Base-by-base conservation (phyloP, 2,329 filamentous ascomycete species). In the Pestalotiopsis sp. region DNA sequence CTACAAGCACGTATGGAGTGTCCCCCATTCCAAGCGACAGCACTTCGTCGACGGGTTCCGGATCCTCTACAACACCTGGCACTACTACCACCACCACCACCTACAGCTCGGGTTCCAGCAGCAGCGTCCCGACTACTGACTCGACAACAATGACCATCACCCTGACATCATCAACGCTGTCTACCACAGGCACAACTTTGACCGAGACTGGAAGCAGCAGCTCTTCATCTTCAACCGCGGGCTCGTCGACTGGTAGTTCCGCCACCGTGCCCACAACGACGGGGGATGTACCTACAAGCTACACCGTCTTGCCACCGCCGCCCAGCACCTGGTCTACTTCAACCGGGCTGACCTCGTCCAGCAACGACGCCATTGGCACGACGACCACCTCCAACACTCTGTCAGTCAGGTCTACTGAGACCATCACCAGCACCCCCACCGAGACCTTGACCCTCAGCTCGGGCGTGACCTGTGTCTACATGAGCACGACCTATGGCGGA, bases 31-130 rank as follows among this genome's bases (percentile, higher is more conserved):
- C 58, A n/a, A 27, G 45, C 17, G 14, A n/a, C 4, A 52, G 14
- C n/a, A 52, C 45, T 56, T 56, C 49, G 9, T 36, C 27, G 13
- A 59, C 45, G 20, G 45, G 20, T 9, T n/a, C 45, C 6, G 45
- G 17, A 20, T n/a, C 45, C n/a, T 31, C 56, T 20, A 59, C 56
- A 17, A 25, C 56, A 25, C 12, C 27, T 31, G 56, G 20, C 14
- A 63, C 57, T 23, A 60, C 31, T n/a, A 63, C 60, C 60, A 36
- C 31, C 36, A 63, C 60, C 60, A 36, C 7, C 27, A 45, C 60
- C 20, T 14, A 36, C 11, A 63, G 60, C 60, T 63, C 36, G 7
- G 38, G 25, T 23, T 14, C 17, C 13, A 31, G 38, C 12, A 49
- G 39, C 36, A 49, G 36, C 25, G 39, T 27, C 3, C 39, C 23